Percentiles rank a stretch among this genome's conserved stretches.
phyloP scores from a whole-genome alignment of 1,139 yeast species.

The Hyphopichia khmerensis region DNA sequence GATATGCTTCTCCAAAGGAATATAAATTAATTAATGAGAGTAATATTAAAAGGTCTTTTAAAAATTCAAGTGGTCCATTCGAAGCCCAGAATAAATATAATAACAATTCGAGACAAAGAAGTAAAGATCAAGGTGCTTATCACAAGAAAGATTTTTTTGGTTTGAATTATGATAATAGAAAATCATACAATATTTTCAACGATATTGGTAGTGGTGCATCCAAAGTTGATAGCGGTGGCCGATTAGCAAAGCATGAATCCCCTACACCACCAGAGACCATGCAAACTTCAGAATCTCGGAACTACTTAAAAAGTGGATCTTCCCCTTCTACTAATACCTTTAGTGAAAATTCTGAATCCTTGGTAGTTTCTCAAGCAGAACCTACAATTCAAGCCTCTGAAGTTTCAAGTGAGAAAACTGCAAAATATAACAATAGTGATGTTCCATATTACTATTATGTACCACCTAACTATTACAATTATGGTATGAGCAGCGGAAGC shows the following conservation, averaged over 20 bases:
- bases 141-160: conserved; percentile 1
- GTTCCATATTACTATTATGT: conserved; percentile 24
- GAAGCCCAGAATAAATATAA: not conserved
- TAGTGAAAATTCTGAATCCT: not conserved
- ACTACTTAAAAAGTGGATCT: conserved; percentile 9
- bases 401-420: not conserved
- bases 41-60: not conserved
- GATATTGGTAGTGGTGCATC: conserved; percentile 1
- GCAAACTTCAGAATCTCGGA: conserved; percentile 11
- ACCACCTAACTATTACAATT: conserved; percentile 9
- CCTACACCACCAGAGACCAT: conserved; percentile 14
- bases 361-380: not conserved
- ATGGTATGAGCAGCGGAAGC: not conserved
- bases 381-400: not conserved
- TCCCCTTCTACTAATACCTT: conserved; percentile 3
- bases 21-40: not conserved
- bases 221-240: not conserved
- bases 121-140: not conserved
- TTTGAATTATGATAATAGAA: conserved; percentile 5
- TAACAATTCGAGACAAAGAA: not conserved
- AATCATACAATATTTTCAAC: conserved; percentile 6
- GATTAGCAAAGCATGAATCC: conserved; percentile 5
- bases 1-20: not conserved
- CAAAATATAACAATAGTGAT: conserved; percentile 3
- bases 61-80: not conserved